Evolutionary conservation across 257 asterid species (phyloP), one percentile per base, ranked within the genome.

Genomic region (Agastache rugosa): DNA sequence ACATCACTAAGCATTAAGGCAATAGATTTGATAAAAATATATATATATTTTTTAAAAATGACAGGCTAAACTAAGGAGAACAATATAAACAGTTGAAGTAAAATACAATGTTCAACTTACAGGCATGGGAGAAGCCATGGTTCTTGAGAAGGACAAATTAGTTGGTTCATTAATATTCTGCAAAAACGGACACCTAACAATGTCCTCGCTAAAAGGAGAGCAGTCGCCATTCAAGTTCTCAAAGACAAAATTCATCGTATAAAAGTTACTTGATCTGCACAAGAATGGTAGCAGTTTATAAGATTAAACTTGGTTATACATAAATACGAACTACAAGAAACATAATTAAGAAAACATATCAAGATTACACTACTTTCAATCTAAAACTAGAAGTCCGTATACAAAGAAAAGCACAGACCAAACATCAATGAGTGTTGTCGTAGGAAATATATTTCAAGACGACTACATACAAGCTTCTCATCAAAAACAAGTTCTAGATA

Each of bases 161-260:
- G 97, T 95, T 11, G 98, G 97, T 74, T 92, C 94, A 75, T 88
- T 89, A 56, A 95, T 91, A 86, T 92, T 92, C 55, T 87, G 81
- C 92, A 95, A 86, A 85, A 95, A 95, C 56, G 99, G 99, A 65
- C 99, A 95, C 80, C 83, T 91, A 45, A 63, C 74, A 39, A 86
- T 87, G 82, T 86, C 93, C 77, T 84, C 86, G 76, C 81, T 85
- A 75, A 79, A 81, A 7, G 71, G 54, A n/a, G 87, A 81, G 67
- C 91, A 83, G 64, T 80, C 89, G 34, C 85, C 87, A 11, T 70
- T 81, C 71, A 74, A 42, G 69, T 83, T 81, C 82, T 88, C 85
- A 53, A 78, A 82, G 74, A 82, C 22, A 78, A 80, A 84, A 10
- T 87, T 96, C 97, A 90, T 92, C 71, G 77, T 77, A 71, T 34